Evolutionary conservation across 164 flowering plant genomes (phyloP), one percentile per base, ranked within the genome.

Genomic region (Sextonia rubra): DNA sequence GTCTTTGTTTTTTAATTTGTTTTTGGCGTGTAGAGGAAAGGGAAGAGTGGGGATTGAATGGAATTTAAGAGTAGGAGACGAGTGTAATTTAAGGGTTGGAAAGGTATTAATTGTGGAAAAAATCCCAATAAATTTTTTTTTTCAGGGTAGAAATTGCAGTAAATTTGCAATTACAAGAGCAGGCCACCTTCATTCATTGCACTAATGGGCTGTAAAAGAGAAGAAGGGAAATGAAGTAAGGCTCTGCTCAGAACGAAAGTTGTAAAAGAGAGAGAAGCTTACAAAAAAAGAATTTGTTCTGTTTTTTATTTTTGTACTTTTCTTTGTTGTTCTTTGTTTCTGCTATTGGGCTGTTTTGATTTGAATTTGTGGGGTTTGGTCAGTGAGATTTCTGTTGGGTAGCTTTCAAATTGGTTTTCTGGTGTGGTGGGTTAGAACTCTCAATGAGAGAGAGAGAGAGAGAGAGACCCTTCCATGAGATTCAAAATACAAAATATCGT

Each of bases 81-180:
- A 79, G 84, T 78, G 82, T 85, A 85, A 87, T 85, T 86, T 65
- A 27, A 52, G 68, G 69, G 29, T 63, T 52, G 69, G 74, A 89
- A 86, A 79, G 82, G 89, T 82, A 90, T 87, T 89, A 82, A 90
- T 87, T 80, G 89, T 80, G 77, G 85, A 81, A 81, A 83, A 27
- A 83, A 80, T 78, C 80, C 83, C 81, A 85, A 80, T 80, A 27
- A n/a, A n/a, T n/a, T n/a, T n/a, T 37, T 27, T 8, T 12, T 17
- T 64, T 8, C 14, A 64, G 27, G 47, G 44, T 14, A 48, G 55
- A 87, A 80, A 69, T 77, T 73, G 87, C 56, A 83, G 90, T 86
- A 83, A 82, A 83, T 72, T 79, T 80, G 84, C 82, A 84, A 86
- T 83, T 85, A 83, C 82, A 77, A 82, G 77, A 72, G 87, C 86